Conservation (phyloP, 2,329 filamentous ascomycete genomes). For the Ophiocordyceps robertsii region DNA sequence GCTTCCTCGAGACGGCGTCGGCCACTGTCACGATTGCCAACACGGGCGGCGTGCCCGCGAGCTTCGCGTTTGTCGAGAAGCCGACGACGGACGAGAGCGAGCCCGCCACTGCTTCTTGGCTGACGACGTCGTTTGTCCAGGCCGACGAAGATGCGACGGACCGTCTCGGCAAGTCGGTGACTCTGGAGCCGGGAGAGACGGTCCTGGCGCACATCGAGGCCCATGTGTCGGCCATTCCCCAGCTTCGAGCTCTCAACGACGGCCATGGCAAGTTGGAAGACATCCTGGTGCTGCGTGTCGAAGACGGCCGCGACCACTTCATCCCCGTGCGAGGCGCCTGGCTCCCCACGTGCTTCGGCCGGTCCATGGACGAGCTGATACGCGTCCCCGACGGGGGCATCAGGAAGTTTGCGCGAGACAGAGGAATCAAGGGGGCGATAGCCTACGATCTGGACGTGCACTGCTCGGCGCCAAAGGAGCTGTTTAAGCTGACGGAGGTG, state of each 20-base stretch:
- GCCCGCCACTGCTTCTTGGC: slow-evolving; percentile 45
- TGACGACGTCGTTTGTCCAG: slow-evolving; percentile 50
- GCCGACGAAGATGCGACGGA: slow-evolving; percentile 18
- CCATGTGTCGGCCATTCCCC: slow-evolving; percentile 47
- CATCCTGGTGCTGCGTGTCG: slow-evolving; percentile 73
- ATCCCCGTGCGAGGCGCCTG: slow-evolving; percentile 67
- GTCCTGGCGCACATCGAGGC: slow-evolving; percentile 56
- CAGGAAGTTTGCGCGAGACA: slow-evolving; percentile 32
- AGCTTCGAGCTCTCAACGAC: slow-evolving; percentile 60
- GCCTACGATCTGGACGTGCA: slow-evolving; percentile 45
- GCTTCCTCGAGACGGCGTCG: slow-evolving; percentile 51
- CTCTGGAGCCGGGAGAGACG: slow-evolving; percentile 74
- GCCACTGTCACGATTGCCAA: slow-evolving; percentile 77
- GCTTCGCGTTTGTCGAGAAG: slow-evolving; percentile 66
- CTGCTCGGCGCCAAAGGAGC: slow-evolving; percentile 73
- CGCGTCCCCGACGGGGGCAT: slow-evolving; percentile 73
- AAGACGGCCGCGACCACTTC: slow-evolving; percentile 81
- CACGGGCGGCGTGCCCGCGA: slow-evolving; percentile 71
- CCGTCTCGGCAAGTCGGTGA: slow-evolving; percentile 36
- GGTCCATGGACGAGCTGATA: slow-evolving; percentile 79
- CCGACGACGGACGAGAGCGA: slow-evolving; percentile 36
- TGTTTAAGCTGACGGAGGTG: slow-evolving; percentile 79
- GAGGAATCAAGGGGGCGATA: slow-evolving; percentile 32
- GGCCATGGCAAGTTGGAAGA: slow-evolving; percentile 59
- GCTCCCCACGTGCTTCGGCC: slow-evolving; percentile 70